Base-by-base conservation (phyloP, 352 stramenopile species). In the Phytopythium montanum region DNA sequence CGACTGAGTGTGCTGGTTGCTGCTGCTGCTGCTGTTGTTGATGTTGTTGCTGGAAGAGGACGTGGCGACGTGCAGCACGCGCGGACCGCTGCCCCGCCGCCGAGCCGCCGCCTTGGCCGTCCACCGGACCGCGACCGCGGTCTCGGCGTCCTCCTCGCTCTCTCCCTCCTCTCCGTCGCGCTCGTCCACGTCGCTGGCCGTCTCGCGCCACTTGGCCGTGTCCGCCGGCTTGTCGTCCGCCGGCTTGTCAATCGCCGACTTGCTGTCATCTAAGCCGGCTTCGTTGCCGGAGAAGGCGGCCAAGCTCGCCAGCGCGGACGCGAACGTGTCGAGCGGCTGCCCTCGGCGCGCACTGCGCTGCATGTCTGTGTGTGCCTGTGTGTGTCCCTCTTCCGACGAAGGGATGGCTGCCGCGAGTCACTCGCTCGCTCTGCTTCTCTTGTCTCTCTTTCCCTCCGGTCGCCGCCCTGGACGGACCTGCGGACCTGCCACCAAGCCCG, bases 311-410 rank as follows among this genome's bases (percentile, higher is more conserved):
- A 53, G 46, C 49, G 28, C 33, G 12, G 49, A 54, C 49, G 49
- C 49, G 25, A 39, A 54, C 49, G 49, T 28, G 29, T 54, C 49
- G 28, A 54, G 28, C 49, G 39, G 49, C 49, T 54, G 49, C 8
- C 25, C 28, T 21, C 49, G 19, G 19, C 49, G 29, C 19, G 28
- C n/a, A 29, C 49, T 54, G 28, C 28, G 49, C 8, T 38, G 29
- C 49, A 54, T 54, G 25, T 2, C 25, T 5, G 18, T 25, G 45
- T 5, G 18, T 25, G 45, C 28, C 31, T 2, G 31, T 34, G 18
- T 25, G 13, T 23, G 48, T 54, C 49, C 49, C 49, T 54, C 49
- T 54, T 54, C 49, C 49, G 25, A 34, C 28, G 49, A 54, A 54
- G 49, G 49, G 49, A 54, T 38, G 12, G 36, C 6, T 28, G 44